Conservation (phyloP, 208 protist genomes). For the Naegleria lovaniensis region DNA sequence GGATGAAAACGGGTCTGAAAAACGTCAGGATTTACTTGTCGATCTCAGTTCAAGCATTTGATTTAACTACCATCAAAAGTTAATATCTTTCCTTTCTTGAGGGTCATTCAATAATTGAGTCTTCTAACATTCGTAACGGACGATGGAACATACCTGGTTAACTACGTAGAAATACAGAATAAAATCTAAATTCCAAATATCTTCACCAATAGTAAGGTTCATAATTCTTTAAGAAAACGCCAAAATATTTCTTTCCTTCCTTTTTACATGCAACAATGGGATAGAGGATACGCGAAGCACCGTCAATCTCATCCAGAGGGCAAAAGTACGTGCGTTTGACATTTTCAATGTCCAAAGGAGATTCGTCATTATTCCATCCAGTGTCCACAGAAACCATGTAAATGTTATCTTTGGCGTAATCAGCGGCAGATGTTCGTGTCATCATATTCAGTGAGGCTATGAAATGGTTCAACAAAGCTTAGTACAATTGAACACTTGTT, state of each 20-base stretch:
- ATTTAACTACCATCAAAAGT: too few species aligned
- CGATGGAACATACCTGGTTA: too few species aligned
- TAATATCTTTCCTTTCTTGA: too few species aligned
- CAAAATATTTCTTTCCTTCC: neutral
- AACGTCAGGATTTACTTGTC: too few species aligned
- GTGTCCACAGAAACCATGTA: conserved; percentile 72
- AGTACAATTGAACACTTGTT: too few species aligned
- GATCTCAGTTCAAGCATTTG: too few species aligned
- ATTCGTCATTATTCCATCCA: conserved; percentile 71
- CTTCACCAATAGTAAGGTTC: conserved; percentile 14
- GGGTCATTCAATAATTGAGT: too few species aligned
- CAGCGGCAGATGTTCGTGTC: conserved; percentile 53
- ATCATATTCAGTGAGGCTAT: conserved; percentile 79
- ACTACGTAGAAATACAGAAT: too few species aligned
- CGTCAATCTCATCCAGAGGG: conserved; percentile 67
- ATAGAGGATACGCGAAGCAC: conserved; percentile 59
- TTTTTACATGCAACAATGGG: conserved; percentile 40
- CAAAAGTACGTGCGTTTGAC: neutral
- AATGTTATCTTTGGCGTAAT: conserved; percentile 49
- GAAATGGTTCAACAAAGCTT: neutral
- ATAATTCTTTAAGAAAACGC: conserved; percentile 33
- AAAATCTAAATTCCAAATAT: too few species aligned
- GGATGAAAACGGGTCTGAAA: too few species aligned
- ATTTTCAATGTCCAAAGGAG: conserved; percentile 35
- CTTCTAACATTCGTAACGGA: too few species aligned